These are phyloP conservation scores for Calonectria naviculata DNA, from an alignment of 2,329 filamentous ascomycete genomes.

Conservation along the genomic window DNA sequence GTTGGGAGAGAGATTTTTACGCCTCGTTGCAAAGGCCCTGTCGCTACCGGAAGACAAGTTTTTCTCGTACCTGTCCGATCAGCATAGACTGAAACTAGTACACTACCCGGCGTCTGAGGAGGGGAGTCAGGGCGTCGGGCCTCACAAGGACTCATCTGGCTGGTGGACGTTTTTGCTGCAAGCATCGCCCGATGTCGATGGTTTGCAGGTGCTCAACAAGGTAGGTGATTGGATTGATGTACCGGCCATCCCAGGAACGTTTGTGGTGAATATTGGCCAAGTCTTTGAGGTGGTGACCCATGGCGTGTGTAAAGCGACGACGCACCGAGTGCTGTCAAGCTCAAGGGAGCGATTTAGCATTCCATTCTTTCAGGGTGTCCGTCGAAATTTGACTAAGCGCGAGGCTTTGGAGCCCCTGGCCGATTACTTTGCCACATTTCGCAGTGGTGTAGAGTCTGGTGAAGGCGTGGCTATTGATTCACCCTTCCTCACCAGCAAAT, in stretches of 20 bases:
- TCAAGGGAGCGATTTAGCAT: slow-evolving; percentile 53
- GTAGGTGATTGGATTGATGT: slow-evolving; percentile 62
- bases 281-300: slow-evolving; percentile 68
- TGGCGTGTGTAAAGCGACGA: slow-evolving; percentile 64
- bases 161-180: slow-evolving; percentile 75
- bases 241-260: slow-evolving; percentile 57
- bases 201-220: slow-evolving; percentile 63
- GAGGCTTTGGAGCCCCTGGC: slow-evolving; percentile 53
- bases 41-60: slow-evolving; percentile 60
- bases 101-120: slow-evolving; percentile 56
- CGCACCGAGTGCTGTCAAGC: slow-evolving; percentile 54
- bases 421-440: slow-evolving; percentile 48
- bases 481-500: slow-evolving; percentile 59
- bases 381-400: slow-evolving; percentile 55
- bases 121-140: slow-evolving; percentile 64
- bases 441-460: slow-evolving; percentile 42
- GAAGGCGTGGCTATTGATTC: slow-evolving; percentile 57
- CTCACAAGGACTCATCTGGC: slow-evolving; percentile 72
- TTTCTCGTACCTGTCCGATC: slow-evolving; percentile 63
- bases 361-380: slow-evolving; percentile 62
- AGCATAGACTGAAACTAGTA: slow-evolving; percentile 70
- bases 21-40: slow-evolving; percentile 67
- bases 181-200: slow-evolving; percentile 60
- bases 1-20: slow-evolving; percentile 64
- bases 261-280: slow-evolving; percentile 70